Conservation (phyloP, 2,329 filamentous ascomycete genomes). For the Apiospora pterosperma region DNA sequence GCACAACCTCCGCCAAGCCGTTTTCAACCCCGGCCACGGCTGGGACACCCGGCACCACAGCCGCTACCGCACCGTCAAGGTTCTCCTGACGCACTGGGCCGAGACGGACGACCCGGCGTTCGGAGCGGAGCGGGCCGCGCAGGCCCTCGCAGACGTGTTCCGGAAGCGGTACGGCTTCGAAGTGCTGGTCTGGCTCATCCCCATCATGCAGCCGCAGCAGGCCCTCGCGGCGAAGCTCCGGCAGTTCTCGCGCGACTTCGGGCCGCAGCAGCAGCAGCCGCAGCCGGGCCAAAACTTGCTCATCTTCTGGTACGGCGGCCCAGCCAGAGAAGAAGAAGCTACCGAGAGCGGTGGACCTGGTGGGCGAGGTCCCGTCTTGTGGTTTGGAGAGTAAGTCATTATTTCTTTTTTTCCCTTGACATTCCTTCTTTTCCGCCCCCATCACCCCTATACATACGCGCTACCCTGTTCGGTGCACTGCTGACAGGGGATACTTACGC, state of each 20-base stretch:
- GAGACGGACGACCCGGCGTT: slow-evolving; percentile 1
- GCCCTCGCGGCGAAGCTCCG: neutral
- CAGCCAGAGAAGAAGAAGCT: neutral
- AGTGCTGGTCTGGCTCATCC: slow-evolving; percentile 7
- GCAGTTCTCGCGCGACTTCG: neutral
- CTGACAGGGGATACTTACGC: neutral
- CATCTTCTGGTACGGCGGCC: slow-evolving; percentile 10
- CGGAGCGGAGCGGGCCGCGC: neutral
- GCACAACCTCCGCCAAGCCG: neutral
- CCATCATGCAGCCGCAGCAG: neutral
- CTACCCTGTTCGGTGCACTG: neutral
- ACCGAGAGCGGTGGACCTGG: too few relatives aligned
- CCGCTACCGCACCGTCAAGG: slow-evolving; percentile 6
- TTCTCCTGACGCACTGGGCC: slow-evolving; percentile 8
- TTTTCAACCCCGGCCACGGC: neutral
- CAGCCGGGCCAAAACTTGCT: neutral
- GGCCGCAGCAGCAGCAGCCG: neutral
- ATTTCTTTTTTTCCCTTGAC: too few relatives aligned
- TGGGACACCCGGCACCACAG: neutral
- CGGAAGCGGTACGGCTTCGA: slow-evolving; percentile 2
- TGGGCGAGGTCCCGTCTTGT: neutral
- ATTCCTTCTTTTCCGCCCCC: neutral
- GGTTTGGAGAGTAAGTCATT: slow-evolving; percentile 7
- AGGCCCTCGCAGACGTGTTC: slow-evolving; percentile 3
- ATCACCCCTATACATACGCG: neutral